A percentile compares a stretch with the other conserved stretches of the same genome.
Evolutionary conservation across 2,329 filamentous ascomycete genomes (phyloP).

Genomic region (Parascedosporium putredinis): DNA sequence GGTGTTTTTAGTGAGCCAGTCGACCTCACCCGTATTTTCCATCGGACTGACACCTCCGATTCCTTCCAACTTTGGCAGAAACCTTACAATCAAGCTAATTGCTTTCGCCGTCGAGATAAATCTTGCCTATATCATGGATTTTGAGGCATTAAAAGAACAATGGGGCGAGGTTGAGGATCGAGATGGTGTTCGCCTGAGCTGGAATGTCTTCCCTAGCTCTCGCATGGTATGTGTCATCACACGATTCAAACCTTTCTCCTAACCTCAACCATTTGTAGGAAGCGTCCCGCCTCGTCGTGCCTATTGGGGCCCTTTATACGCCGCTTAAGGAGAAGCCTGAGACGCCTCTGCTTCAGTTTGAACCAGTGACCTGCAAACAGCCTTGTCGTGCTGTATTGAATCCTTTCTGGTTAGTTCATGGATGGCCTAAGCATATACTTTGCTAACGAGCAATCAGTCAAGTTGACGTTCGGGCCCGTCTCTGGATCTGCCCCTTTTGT

Average conservation of each 20-base stretch:
- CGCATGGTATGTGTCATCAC: slow-evolving; percentile 62
- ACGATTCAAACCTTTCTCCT: background rate
- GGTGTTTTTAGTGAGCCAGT: too few relatives aligned
- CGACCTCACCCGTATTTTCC: too few relatives aligned
- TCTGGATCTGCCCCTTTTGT: slow-evolving; percentile 88
- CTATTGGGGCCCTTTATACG: slow-evolving; percentile 92
- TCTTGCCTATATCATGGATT: too few relatives aligned
- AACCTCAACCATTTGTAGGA: slow-evolving; percentile 43
- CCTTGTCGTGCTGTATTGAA: slow-evolving; percentile 94
- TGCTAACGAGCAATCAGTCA: slow-evolving; percentile 39
- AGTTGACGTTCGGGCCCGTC: slow-evolving; percentile 70
- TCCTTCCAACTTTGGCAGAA: too few relatives aligned
- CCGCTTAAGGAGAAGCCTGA: slow-evolving; percentile 91
- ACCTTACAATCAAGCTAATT: too few relatives aligned
- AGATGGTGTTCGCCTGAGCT: slow-evolving; percentile 91
- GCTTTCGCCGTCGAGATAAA: too few relatives aligned
- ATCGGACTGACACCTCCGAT: too few relatives aligned
- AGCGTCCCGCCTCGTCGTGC: slow-evolving; percentile 87
- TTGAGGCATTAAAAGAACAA: slow-evolving; percentile 86
- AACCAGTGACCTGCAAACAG: slow-evolving; percentile 92
- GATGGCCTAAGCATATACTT: background rate
- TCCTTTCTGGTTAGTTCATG: slow-evolving; percentile 71
- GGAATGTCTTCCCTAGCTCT: slow-evolving; percentile 97
- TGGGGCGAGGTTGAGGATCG: slow-evolving; percentile 95
- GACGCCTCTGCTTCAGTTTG: slow-evolving; percentile 82